Evolutionary conservation across 352 stramenopile species (phyloP).

Genomic region (Pythium aristosporum): DNA sequence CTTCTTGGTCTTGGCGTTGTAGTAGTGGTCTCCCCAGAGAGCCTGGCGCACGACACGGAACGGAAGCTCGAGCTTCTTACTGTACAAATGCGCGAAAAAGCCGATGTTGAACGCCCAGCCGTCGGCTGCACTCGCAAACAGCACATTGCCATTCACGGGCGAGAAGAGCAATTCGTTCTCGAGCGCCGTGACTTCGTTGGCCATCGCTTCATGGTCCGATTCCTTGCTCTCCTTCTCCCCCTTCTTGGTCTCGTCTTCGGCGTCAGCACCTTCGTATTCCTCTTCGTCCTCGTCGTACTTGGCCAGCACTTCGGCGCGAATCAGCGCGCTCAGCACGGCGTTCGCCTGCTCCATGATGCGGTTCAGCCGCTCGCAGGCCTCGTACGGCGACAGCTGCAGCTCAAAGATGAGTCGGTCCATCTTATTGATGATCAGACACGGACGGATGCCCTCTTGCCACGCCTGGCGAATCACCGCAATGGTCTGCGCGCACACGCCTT

Average conservation of each 20-base stretch:
- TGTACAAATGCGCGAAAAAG: constrained; percentile 73
- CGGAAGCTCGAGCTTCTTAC: constrained; percentile 69
- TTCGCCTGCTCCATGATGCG: constrained; percentile 92
- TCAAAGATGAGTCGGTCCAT: constrained; percentile 95
- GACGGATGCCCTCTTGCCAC: constrained; percentile 91
- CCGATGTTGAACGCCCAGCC: constrained; percentile 92
- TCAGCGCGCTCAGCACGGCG: constrained; percentile 81
- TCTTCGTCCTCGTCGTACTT: constrained; percentile 52
- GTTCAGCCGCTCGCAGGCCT: constrained; percentile 93
- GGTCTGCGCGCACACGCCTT: constrained; percentile 95
- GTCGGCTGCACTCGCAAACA: constrained; percentile 91
- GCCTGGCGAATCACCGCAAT: constrained; percentile 94
- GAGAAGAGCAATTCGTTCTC: constrained; percentile 86
- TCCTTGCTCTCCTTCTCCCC: constrained; percentile 10
- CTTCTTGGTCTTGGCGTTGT: constrained; percentile 90
- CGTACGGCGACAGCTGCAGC: constrained; percentile 87
- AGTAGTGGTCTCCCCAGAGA: constrained; percentile 92
- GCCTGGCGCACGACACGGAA: constrained; percentile 64
- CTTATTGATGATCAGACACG: constrained; percentile 97
- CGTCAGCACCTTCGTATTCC: constrained; percentile 26
- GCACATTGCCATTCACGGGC: constrained; percentile 88
- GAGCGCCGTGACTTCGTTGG: constrained; percentile 57
- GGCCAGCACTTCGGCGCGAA: constrained; percentile 70
- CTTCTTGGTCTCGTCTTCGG: constrained; percentile 16
- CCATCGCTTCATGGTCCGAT: constrained; percentile 37